Percentiles rank a stretch among this genome's conserved stretches.
Evolutionary conservation across 257 asterid species (phyloP).

Genomic region (Forsythia viridissima): DNA sequence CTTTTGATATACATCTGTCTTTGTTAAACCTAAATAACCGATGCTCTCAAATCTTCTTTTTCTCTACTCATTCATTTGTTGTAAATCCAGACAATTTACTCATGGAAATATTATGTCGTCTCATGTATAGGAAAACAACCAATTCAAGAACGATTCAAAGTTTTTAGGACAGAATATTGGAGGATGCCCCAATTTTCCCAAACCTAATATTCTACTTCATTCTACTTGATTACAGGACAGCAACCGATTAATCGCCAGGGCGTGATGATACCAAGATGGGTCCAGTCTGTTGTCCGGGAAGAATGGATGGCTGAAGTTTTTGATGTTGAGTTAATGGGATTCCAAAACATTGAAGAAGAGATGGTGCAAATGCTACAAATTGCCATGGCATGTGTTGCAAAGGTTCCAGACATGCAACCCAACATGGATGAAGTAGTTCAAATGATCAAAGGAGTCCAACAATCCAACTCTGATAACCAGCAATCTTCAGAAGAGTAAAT

Average conservation of each 20-base stretch:
- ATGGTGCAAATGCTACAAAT: constrained; percentile 97
- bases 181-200: too few relatives aligned
- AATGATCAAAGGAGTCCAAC: constrained; percentile 83
- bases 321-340: constrained; percentile 77
- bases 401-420: constrained; percentile 83
- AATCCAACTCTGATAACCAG: constrained; percentile 43
- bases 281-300: constrained; percentile 93
- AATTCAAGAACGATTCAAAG: too few relatives aligned
- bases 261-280: constrained; percentile 94
- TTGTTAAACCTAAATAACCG: too few relatives aligned
- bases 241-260: constrained; percentile 71
- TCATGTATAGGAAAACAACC: constrained; percentile 72
- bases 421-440: constrained; percentile 77
- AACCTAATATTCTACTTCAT: too few relatives aligned
- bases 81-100: too few relatives aligned
- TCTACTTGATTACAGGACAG: constrained; percentile 85
- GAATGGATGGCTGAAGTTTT: constrained; percentile 98
- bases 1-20: too few relatives aligned
- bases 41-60: too few relatives aligned
- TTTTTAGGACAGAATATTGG: too few relatives aligned
- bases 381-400: constrained; percentile 86
- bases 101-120: constrained; percentile 91
- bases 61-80: too few relatives aligned
- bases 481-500: constrained; percentile 48
- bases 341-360: constrained; percentile 82